Evolutionary conservation across 225 moss, liverwort and hornwort species (phyloP).

Genomic region (Pleurozium schreberi): DNA sequence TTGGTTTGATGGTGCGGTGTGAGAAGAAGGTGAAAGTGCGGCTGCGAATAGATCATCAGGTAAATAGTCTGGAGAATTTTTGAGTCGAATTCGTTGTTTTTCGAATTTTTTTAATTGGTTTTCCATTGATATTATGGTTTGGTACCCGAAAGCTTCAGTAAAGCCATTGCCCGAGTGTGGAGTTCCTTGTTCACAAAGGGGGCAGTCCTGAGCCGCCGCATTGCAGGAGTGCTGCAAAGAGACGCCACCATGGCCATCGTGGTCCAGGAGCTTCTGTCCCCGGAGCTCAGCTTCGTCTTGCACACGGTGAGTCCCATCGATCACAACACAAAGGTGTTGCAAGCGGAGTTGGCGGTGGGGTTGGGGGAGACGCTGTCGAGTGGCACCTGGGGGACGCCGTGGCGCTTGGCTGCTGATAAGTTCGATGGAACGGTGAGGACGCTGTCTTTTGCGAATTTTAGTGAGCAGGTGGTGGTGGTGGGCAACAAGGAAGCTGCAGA

Average conservation of each 20-base stretch:
- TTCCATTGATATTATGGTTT: not conserved
- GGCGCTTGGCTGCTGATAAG: conserved; percentile 36
- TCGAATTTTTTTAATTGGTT: not conserved
- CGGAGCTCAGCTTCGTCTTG: conserved; percentile 37
- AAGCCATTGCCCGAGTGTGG: conserved; percentile 41
- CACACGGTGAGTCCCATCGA: conserved; percentile 51
- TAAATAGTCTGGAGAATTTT: not conserved
- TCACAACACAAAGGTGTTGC: conserved; percentile 23
- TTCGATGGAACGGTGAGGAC: conserved; percentile 41
- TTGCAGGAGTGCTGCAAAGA: conserved; percentile 25
- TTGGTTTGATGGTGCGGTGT: conserved; percentile 21
- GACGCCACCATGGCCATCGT: conserved; percentile 46
- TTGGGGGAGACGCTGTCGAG: conserved; percentile 47
- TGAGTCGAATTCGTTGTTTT: too few relatives aligned
- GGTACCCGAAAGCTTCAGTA: conserved; percentile 11
- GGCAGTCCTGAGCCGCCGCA: conserved; percentile 34
- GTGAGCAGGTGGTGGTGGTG: conserved; percentile 5
- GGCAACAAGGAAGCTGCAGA: not conserved
- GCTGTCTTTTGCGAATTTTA: conserved; percentile 49
- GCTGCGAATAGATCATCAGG: conserved; percentile 73
- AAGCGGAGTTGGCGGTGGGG: conserved; percentile 44
- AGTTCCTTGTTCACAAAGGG: conserved; percentile 34
- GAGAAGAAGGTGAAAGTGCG: conserved; percentile 74
- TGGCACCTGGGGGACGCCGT: conserved; percentile 45
- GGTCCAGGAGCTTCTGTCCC: conserved; percentile 37